Evolutionary conservation across 768 basidiomycete genomes (phyloP).

Genomic region (Gloeophyllum trabeum): DNA sequence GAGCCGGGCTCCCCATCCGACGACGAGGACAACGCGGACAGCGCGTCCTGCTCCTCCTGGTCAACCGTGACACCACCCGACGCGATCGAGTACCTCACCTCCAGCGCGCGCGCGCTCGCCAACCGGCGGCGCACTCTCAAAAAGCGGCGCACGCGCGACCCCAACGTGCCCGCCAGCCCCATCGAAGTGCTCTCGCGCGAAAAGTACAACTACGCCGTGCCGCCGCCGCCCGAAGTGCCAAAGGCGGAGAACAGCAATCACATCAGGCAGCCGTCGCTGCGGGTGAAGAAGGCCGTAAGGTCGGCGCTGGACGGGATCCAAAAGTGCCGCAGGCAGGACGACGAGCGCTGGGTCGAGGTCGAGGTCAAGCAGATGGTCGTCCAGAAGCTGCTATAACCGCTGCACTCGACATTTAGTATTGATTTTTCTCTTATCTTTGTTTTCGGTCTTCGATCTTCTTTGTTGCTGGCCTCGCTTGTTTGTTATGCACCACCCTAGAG

Average conservation of each 20-base stretch:
- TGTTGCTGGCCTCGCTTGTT: not conserved
- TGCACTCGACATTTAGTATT: not conserved
- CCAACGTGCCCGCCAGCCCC: slow-evolving; percentile 15
- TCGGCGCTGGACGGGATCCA: slow-evolving; percentile 12
- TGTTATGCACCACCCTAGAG: not conserved
- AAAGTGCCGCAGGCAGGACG: slow-evolving; percentile 11
- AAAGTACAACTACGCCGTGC: slow-evolving; percentile 15
- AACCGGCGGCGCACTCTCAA: slow-evolving; percentile 1
- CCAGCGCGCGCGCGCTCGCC: no score
- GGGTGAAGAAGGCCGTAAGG: slow-evolving; percentile 5
- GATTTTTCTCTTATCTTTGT: not conserved
- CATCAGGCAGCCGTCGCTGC: slow-evolving; percentile 2
- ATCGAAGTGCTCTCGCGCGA: slow-evolving; percentile 16
- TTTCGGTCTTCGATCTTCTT: not conserved
- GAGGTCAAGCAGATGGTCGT: slow-evolving; percentile 18
- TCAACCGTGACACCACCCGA: not conserved
- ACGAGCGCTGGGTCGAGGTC: slow-evolving; percentile 18
- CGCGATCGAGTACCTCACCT: not conserved
- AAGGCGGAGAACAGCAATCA: no score
- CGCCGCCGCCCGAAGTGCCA: slow-evolving; percentile 2
- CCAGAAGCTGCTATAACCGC: slow-evolving; percentile 10
- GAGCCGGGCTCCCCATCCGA: slow-evolving; percentile 8
- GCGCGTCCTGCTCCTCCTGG: not conserved
- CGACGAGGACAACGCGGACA: not conserved
- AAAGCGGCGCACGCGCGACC: slow-evolving; percentile 3